Conservation (phyloP, 371 early-diverging fungal genomes). For the Coemansia sp. region DNA sequence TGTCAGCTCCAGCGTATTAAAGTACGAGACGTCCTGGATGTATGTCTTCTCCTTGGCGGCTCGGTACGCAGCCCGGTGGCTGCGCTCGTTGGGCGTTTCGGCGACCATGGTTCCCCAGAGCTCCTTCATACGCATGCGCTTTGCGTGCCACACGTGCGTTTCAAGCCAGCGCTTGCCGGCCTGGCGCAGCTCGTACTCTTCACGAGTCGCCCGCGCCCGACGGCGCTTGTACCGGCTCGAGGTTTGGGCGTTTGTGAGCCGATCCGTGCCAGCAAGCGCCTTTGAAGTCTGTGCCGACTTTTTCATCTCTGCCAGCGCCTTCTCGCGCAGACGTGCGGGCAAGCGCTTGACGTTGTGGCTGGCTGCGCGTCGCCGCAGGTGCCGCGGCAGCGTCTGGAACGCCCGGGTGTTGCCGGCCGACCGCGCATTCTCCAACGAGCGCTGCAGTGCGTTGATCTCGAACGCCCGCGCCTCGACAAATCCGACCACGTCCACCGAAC, state of each 20-base stretch:
- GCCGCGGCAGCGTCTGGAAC: slow-evolving; percentile 85
- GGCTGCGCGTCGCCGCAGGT: slow-evolving; percentile 87
- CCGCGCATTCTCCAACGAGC: slow-evolving; percentile 62
- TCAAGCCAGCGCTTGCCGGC: slow-evolving; percentile 77
- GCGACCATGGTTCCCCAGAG: slow-evolving; percentile 73
- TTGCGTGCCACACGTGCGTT: slow-evolving; percentile 98
- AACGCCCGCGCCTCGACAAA: slow-evolving; percentile 68
- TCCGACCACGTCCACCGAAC: slow-evolving; percentile 51
- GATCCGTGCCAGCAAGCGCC: slow-evolving; percentile 23
- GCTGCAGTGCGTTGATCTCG: slow-evolving; percentile 81
- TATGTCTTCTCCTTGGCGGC: slow-evolving; percentile 70
- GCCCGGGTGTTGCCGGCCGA: slow-evolving; percentile 66
- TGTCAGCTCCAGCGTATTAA: slow-evolving; percentile 65
- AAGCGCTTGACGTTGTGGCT: slow-evolving; percentile 87
- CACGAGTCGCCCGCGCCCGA: slow-evolving; percentile 37
- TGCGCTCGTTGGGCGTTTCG: slow-evolving; percentile 83
- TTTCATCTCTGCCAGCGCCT: slow-evolving; percentile 70
- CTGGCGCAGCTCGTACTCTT: slow-evolving; percentile 54
- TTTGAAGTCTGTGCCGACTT: slow-evolving; percentile 31
- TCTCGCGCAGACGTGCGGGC: slow-evolving; percentile 72
- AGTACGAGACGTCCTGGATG: slow-evolving; percentile 83
- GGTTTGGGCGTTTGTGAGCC: slow-evolving; percentile 48
- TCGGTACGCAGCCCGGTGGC: slow-evolving; percentile 70
- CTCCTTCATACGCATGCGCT: slow-evolving; percentile 90
- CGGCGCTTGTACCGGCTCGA: slow-evolving; percentile 53